These are phyloP conservation scores for Mariannaea sp. DNA, from an alignment of 2,329 filamentous ascomycete species.

Conservation along the genomic window DNA sequence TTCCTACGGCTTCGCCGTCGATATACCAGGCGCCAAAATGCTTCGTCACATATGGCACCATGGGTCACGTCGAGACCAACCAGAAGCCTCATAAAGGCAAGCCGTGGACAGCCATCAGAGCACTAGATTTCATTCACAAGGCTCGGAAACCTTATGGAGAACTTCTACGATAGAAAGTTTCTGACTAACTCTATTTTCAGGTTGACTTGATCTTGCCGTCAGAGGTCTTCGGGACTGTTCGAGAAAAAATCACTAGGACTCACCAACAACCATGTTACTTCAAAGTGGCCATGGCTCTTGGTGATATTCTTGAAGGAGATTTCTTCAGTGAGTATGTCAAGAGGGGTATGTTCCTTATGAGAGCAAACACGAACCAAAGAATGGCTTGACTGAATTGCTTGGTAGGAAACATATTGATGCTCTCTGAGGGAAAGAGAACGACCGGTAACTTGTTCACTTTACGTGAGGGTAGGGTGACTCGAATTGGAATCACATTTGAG, in stretches of 20 bases:
- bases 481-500: neutral
- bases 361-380: neutral
- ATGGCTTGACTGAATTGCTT: neutral
- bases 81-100: constrained; percentile 74
- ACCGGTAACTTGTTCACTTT: constrained; percentile 76
- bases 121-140: constrained; percentile 71
- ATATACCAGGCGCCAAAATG: constrained; percentile 69
- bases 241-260: constrained; percentile 53
- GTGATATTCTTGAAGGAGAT: constrained; percentile 70
- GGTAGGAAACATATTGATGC: constrained; percentile 77
- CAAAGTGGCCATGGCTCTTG: constrained; percentile 73
- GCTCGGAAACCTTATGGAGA: constrained; percentile 34
- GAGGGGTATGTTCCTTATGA: constrained; percentile 55
- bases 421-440: constrained; percentile 75
- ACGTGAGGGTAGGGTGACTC: constrained; percentile 63
- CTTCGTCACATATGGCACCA: constrained; percentile 70
- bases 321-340: constrained; percentile 91
- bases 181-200: constrained; percentile 35
- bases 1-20: constrained; percentile 50
- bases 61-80: constrained; percentile 71
- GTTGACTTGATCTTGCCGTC: constrained; percentile 75
- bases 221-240: constrained; percentile 60
- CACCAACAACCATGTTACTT: constrained; percentile 58
- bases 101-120: constrained; percentile 73
- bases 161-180: too few relatives aligned